phyloP scores from a whole-genome alignment of 2,329 filamentous ascomycete genomes.

The Stromatinia cepivora region DNA sequence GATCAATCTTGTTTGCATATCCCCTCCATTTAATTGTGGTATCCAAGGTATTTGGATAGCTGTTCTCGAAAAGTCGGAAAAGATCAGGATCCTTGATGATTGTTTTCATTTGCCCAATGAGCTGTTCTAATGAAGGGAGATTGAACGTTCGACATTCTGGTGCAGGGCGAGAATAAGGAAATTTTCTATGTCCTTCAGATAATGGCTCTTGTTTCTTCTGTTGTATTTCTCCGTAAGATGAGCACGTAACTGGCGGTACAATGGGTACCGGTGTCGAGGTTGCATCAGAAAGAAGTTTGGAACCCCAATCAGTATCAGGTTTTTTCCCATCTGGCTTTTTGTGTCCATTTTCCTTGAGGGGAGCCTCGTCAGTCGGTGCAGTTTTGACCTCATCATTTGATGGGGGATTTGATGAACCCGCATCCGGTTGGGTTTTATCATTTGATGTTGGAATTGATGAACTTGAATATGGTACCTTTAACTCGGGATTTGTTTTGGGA shows the following conservation, averaged over 20 bases:
- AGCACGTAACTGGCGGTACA: slow-evolving; percentile 5
- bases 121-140: slow-evolving; percentile 71
- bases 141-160: slow-evolving; percentile 78
- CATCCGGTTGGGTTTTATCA: not conserved
- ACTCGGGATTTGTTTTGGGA: not conserved
- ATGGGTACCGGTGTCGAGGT: not conserved
- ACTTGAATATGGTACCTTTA: not conserved
- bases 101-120: slow-evolving; percentile 68
- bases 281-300: not conserved
- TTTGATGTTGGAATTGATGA: not conserved
- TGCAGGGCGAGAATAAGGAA: slow-evolving; percentile 78
- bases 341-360: not conserved
- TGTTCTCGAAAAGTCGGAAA: slow-evolving; percentile 68
- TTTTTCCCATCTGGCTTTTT: slow-evolving; percentile 2
- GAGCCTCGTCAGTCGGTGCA: no score
- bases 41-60: slow-evolving; percentile 74
- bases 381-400: not conserved
- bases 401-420: not conserved
- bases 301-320: not conserved
- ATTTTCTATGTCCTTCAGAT: slow-evolving; percentile 63
- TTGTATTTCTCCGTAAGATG: slow-evolving; percentile 32
- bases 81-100: slow-evolving; percentile 75
- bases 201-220: slow-evolving; percentile 29
- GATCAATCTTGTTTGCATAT: slow-evolving; percentile 50
- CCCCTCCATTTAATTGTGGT: slow-evolving; percentile 71